Conservation (phyloP, 129 eudicot species). For the Helianthus annuus region DNA sequence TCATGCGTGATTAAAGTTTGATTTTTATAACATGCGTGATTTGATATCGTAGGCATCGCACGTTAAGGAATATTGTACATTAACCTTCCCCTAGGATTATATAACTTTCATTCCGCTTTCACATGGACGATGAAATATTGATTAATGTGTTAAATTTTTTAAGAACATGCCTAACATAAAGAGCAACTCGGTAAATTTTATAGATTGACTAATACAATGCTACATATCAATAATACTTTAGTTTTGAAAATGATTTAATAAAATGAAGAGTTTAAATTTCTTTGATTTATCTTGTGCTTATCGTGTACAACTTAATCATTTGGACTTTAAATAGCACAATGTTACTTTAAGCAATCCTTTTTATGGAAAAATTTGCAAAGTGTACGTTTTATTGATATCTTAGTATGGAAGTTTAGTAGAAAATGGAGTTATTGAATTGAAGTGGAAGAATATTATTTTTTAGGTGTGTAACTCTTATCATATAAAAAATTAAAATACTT, state of each 20-base stretch:
- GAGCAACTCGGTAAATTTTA: not conserved
- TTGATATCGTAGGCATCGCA: too few species aligned
- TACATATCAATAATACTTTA: too few species aligned
- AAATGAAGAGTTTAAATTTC: not conserved
- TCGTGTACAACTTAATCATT: constrained; percentile 36
- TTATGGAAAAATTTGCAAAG: not conserved
- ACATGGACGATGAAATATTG: not conserved
- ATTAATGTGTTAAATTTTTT: not conserved
- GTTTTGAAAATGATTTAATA: not conserved
- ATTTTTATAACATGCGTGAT: too few species aligned
- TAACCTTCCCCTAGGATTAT: not conserved
- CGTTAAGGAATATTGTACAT: too few species aligned
- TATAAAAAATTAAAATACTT: too few species aligned
- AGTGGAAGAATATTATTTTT: too few species aligned
- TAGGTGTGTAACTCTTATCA: too few species aligned
- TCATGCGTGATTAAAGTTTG: too few species aligned
- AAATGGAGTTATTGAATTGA: too few species aligned
- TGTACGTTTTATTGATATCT: constrained; percentile 18
- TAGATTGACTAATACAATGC: too few species aligned
- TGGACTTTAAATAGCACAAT: constrained; percentile 11
- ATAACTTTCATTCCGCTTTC: not conserved
- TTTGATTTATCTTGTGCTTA: constrained; percentile 28
- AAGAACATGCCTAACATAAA: not conserved
- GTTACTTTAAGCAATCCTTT: constrained; percentile 28
- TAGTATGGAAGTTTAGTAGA: constrained; percentile 7